phyloP scores from a whole-genome alignment of 768 basidiomycete species.

The Naganishia friedmannii region DNA sequence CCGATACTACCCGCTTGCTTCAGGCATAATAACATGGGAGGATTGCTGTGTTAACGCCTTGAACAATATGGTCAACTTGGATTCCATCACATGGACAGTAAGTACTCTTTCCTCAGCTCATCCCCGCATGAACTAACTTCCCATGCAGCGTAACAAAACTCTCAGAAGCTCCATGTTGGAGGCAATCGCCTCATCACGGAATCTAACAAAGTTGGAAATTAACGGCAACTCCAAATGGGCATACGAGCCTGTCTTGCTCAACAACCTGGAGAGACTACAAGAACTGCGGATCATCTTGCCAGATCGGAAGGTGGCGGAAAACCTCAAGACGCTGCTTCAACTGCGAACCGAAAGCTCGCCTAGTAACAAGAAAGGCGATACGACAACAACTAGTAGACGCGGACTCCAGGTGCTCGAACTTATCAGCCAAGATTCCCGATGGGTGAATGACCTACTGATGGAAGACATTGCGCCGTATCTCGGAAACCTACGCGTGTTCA shows the following conservation, averaged over 20 bases:
- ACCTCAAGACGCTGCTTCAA: constrained; percentile 9
- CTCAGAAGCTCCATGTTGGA: constrained; percentile 13
- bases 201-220: constrained; percentile 28
- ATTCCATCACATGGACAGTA: constrained; percentile 29
- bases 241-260: constrained; percentile 20
- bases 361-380: background rate
- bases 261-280: constrained; percentile 12
- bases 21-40: constrained; percentile 9
- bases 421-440: constrained; percentile 25
- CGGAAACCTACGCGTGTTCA: constrained; percentile 24
- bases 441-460: constrained; percentile 21
- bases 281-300: constrained; percentile 26
- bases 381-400: background rate
- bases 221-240: constrained; percentile 25
- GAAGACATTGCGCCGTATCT: constrained; percentile 26
- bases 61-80: constrained; percentile 20
- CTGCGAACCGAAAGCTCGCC: background rate
- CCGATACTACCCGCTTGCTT: constrained; percentile 26
- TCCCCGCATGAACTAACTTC: background rate
- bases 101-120: background rate
- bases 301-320: constrained; percentile 22
- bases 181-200: background rate
- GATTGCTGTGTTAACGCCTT: constrained; percentile 24
- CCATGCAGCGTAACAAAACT: constrained; percentile 24
- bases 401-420: constrained; percentile 21